Conservation (phyloP, 805 yeast genomes). For the Metschnikowia lochheadii region DNA sequence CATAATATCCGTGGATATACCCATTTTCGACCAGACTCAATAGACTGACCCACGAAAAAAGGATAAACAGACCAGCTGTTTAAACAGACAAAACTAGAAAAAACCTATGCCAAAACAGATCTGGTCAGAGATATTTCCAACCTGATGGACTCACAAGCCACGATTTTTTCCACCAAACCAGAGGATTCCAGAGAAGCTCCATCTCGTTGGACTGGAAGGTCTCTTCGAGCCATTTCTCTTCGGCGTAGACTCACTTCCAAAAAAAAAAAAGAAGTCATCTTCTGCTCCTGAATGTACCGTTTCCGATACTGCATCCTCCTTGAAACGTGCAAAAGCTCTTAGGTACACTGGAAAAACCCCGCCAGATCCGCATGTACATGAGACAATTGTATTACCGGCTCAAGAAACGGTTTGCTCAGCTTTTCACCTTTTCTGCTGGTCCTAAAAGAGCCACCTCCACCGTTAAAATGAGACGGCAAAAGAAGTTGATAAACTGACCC, state of each 20-base stretch:
- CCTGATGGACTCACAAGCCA: slow-evolving; percentile 42
- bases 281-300: too few relatives aligned
- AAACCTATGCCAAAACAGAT: background rate
- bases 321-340: background rate
- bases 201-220: background rate
- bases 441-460: slow-evolving; percentile 12
- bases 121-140: slow-evolving; percentile 28
- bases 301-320: background rate
- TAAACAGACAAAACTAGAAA: too few relatives aligned
- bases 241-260: background rate
- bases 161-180: slow-evolving; percentile 40
- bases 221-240: background rate
- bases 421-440: slow-evolving; percentile 9
- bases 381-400: slow-evolving; percentile 10
- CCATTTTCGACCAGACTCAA: too few relatives aligned
- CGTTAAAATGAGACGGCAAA: slow-evolving; percentile 1
- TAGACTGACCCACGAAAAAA: too few relatives aligned
- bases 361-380: background rate
- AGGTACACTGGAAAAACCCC: background rate
- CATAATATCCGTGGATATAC: too few relatives aligned
- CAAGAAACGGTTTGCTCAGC: slow-evolving; percentile 18
- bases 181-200: slow-evolving; percentile 10
- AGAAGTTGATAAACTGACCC: background rate
- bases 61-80: too few relatives aligned
- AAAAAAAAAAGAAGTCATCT: too few relatives aligned